Conservation (phyloP, 306 rosid genomes). For the Malus domestica region ASM211411v1 NC_041798.1:30919501-30920000, state of each 20-base stretch:
- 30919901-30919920: slow-evolving; percentile 86
- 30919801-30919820: slow-evolving; percentile 97
- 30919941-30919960: slow-evolving; percentile 3
- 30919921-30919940: background rate
- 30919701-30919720: background rate
- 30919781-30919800: slow-evolving; percentile 13
- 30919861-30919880: slow-evolving; percentile 93
- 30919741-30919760: background rate
- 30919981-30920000: background rate
- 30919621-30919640: too few relatives aligned
- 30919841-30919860: slow-evolving; percentile 98
- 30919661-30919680: background rate
- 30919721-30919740: background rate
- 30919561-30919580: background rate
- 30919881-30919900: slow-evolving; percentile 99
- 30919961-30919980: background rate
- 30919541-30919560: background rate
- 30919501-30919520: background rate
- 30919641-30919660: background rate
- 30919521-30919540: background rate
- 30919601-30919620: background rate
- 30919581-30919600: background rate
- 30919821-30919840: slow-evolving; percentile 99
- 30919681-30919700: background rate
- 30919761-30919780: slow-evolving; percentile 12